A percentile compares a stretch with the other conserved stretches of the same genome.
phyloP scores from a whole-genome alignment of 106 monocot species.

The Cymbidium sinense region DNA sequence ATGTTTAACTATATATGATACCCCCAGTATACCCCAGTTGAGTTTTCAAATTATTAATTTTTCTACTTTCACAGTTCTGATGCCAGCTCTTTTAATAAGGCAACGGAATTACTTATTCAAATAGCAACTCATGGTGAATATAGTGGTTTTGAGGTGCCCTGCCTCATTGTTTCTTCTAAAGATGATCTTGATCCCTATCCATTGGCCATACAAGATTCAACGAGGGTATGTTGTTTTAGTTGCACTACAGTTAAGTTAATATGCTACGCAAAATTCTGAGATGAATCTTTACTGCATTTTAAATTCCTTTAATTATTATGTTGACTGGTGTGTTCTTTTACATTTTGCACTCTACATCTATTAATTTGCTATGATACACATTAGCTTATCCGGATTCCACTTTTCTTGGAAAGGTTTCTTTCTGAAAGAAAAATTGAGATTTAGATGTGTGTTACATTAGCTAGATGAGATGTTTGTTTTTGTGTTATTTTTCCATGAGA shows the following conservation, averaged over 20 bases:
- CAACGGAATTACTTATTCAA: constrained; percentile 65
- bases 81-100: constrained; percentile 78
- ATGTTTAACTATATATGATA: too few species aligned
- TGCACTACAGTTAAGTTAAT: not conserved
- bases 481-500: too few species aligned
- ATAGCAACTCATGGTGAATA: constrained; percentile 87
- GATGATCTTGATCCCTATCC: constrained; percentile 91
- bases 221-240: constrained; percentile 47
- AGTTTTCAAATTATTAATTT: not conserved
- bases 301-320: not conserved
- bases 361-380: not conserved
- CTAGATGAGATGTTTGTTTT: too few species aligned
- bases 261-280: not conserved
- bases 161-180: constrained; percentile 88
- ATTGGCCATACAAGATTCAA: constrained; percentile 74
- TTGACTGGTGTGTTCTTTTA: not conserved
- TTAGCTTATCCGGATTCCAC: not conserved
- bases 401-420: too few species aligned
- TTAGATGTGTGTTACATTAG: too few species aligned
- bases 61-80: constrained; percentile 54
- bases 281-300: not conserved
- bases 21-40: too few species aligned
- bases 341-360: not conserved
- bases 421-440: too few species aligned
- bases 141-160: constrained; percentile 90